Evolutionary conservation across 371 early-diverging fungal species (phyloP).

Genomic region (Rhizopus sp.): DNA sequence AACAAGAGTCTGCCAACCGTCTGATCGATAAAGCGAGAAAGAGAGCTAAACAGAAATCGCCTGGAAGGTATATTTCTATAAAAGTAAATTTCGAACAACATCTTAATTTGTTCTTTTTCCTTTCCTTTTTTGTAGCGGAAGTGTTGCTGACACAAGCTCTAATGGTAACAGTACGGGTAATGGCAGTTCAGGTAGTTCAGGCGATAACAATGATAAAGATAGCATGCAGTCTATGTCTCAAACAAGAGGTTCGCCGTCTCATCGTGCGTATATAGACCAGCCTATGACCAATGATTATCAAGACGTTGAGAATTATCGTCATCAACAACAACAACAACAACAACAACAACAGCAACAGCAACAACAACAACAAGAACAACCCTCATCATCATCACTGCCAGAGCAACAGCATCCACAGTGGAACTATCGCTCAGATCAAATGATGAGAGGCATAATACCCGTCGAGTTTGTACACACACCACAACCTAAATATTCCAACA

Average conservation of each 20-base stretch:
- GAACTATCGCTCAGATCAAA: slow-evolving; percentile 22
- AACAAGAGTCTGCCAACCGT: slow-evolving; percentile 39
- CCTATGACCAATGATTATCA: no score
- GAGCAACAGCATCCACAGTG: slow-evolving; percentile 1
- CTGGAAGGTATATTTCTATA: slow-evolving; percentile 24
- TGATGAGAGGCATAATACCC: slow-evolving; percentile 28
- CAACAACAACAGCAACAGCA: no score
- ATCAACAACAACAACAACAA: not conserved
- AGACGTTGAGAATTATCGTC: not conserved
- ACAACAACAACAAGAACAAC: slow-evolving; percentile 3
- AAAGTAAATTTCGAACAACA: not conserved
- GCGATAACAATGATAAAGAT: not conserved
- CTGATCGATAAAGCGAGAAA: slow-evolving; percentile 26
- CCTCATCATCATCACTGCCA: slow-evolving; percentile 7
- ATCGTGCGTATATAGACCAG: no score
- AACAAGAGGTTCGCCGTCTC: no score
- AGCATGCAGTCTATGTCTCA: no score
- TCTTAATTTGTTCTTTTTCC: not conserved
- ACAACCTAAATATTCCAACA: no score
- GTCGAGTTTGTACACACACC: slow-evolving; percentile 19
- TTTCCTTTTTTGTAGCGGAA: slow-evolving; percentile 23
- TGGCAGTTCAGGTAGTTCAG: slow-evolving; percentile 33
- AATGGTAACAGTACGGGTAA: slow-evolving; percentile 38
- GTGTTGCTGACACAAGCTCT: slow-evolving; percentile 42
- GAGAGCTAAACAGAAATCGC: slow-evolving; percentile 28